Base-by-base conservation (phyloP, 2,329 filamentous ascomycete species). In the Decorospora gaudefroyi region DNA sequence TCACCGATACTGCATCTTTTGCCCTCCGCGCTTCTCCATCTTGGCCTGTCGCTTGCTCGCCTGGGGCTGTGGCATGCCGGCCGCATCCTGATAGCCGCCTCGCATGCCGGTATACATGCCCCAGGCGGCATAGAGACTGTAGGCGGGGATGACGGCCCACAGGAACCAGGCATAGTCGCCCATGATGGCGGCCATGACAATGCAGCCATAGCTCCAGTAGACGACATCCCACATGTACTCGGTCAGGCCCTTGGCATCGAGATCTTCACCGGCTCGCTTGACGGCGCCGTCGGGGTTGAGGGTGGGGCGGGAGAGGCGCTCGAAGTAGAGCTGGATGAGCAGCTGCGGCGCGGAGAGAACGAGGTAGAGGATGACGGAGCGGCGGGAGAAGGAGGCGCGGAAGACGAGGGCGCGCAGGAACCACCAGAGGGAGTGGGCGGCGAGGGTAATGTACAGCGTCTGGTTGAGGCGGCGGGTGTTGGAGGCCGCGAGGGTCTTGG, bases 151-250 rank as follows among this genome's bases (percentile, higher is more conserved):
- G 0, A 73, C 64, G 3, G 55, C 40, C 68, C 80, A 87, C 23
- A 83, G 54, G 76, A 82, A 82, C 85, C 85, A 88, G 3, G 76
- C 88, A 75, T 86, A 86, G 68, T 96, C 90, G 3, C 93, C 93
- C 33, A 92, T 81, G 18, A 95, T 53, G 11, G 86, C 79, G 10
- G 86, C 90, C n/a, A 86, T 70, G 6, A 85, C 72, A 27, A 89
- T 76, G 40, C 85, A 87, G 8, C 82, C 84, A 85, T 91, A 96
- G 0, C 90, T 96, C 75, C 95, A 90, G 82, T 96, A 97, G 39
- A 96, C 77, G 35, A 96, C 82, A 73, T 99, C 93, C 80, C 95
- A 99, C 87, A 97, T 89, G 77, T 95, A 97, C 74, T 96, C 93
- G 8, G 92, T 97, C 76, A 99, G 74, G 4, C 93, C 93, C 22